phyloP scores from a whole-genome alignment of 129 eudicot species.

The Helianthus tuberosus region DNA sequence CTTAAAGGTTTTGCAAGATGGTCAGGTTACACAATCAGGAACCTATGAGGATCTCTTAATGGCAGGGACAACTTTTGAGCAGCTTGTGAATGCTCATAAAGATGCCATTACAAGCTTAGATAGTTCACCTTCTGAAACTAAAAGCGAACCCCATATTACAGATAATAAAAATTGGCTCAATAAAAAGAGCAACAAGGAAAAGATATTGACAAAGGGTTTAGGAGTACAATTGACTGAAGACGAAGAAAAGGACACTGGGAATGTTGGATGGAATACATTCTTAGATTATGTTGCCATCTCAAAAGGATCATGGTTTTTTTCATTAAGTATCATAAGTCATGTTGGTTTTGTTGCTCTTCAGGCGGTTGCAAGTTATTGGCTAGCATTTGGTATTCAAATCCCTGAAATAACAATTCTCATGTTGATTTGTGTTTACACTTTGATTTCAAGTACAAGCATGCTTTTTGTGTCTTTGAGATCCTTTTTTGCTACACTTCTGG shows the following conservation, averaged over 20 bases:
- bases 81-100: slow-evolving; percentile 73
- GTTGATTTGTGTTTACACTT: slow-evolving; percentile 46
- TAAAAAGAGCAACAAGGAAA: slow-evolving; percentile 42
- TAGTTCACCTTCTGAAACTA: slow-evolving; percentile 26
- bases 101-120: slow-evolving; percentile 46
- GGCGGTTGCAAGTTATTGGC: slow-evolving; percentile 72
- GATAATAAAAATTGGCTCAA: slow-evolving; percentile 15
- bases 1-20: slow-evolving; percentile 66
- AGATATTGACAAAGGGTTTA: slow-evolving; percentile 23
- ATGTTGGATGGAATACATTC: slow-evolving; percentile 60
- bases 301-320: slow-evolving; percentile 32
- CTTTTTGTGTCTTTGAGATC: slow-evolving; percentile 53
- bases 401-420: slow-evolving; percentile 42
- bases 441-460: slow-evolving; percentile 42
- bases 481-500: slow-evolving; percentile 48
- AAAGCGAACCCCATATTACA: slow-evolving; percentile 9
- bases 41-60: slow-evolving; percentile 54
- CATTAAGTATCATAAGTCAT: slow-evolving; percentile 32
- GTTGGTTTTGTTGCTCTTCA: slow-evolving; percentile 49
- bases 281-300: slow-evolving; percentile 56
- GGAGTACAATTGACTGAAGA: slow-evolving; percentile 65
- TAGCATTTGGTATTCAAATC: slow-evolving; percentile 54
- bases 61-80: slow-evolving; percentile 67
- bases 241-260: slow-evolving; percentile 58
- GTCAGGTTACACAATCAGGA: slow-evolving; percentile 71